These are phyloP conservation scores for Erythrophleum fordii DNA, from an alignment of 306 rosid genomes.

Conservation along the genomic window DNA sequence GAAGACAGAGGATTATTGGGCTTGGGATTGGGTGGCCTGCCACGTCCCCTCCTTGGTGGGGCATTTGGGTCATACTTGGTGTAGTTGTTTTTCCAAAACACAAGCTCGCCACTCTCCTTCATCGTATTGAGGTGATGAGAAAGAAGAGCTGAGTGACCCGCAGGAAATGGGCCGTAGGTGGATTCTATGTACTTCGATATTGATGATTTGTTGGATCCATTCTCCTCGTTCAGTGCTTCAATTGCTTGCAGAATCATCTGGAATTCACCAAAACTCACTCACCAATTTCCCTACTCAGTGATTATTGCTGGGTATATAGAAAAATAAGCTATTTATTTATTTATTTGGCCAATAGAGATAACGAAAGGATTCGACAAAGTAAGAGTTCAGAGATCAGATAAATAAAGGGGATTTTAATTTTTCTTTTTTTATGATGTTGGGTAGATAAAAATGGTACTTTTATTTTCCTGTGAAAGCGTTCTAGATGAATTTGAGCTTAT, in stretches of 20 bases:
- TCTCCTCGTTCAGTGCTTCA: conserved; percentile 47
- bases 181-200: conserved; percentile 64
- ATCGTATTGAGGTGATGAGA: conserved; percentile 54
- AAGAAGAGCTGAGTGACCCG: conserved; percentile 54
- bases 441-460: too few relatives aligned
- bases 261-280: not conserved
- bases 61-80: conserved; percentile 52
- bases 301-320: not conserved
- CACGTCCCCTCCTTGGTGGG: conserved; percentile 65
- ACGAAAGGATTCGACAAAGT: too few relatives aligned
- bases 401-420: too few relatives aligned
- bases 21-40: conserved; percentile 59
- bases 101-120: conserved; percentile 56
- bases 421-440: too few relatives aligned
- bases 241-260: conserved; percentile 66
- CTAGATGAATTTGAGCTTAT: too few relatives aligned
- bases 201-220: conserved; percentile 63
- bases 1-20: too few relatives aligned
- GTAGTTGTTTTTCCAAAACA: conserved; percentile 67
- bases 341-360: too few relatives aligned
- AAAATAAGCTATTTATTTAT: not conserved
- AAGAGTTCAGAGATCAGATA: too few relatives aligned
- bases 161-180: conserved; percentile 54
- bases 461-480: too few relatives aligned
- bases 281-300: not conserved